A percentile compares a stretch with the other conserved stretches of the same genome.
phyloP scores from a whole-genome alignment of 2,329 filamentous ascomycete species.

The Blastomyces silverae region DNA sequence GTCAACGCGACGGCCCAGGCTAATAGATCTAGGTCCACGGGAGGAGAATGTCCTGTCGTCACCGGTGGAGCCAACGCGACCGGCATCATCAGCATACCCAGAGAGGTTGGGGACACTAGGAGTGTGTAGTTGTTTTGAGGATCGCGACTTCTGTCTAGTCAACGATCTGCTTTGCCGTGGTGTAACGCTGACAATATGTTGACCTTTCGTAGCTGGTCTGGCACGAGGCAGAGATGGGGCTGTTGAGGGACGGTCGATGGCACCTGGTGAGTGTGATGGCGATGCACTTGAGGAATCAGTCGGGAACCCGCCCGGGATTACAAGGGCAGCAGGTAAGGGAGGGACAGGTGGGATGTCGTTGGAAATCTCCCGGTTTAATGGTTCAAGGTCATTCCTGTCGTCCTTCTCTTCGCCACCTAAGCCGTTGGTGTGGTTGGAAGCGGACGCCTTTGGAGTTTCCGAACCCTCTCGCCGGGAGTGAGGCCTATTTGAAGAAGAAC shows the following conservation, averaged over 20 bases:
- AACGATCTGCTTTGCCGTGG: constrained; percentile 27
- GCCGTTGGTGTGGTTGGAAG: constrained; percentile 21
- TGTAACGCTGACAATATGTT: constrained; percentile 12
- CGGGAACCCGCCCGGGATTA: constrained; percentile 40
- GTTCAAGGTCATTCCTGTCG: constrained; percentile 18
- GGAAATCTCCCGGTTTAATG: constrained; percentile 19
- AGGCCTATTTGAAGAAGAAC: constrained; percentile 26
- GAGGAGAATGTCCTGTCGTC: background rate
- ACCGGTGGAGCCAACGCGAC: background rate
- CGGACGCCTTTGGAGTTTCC: constrained; percentile 32
- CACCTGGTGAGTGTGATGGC: constrained; percentile 27
- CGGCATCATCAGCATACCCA: constrained; percentile 1
- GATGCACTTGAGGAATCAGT: constrained; percentile 30
- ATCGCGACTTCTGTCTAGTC: constrained; percentile 28
- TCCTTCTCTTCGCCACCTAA: constrained; percentile 16
- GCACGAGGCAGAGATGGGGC: constrained; percentile 18
- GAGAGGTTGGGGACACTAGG: background rate
- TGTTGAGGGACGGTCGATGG: constrained; percentile 24
- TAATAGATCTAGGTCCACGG: constrained; percentile 16
- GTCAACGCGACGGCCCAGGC: constrained; percentile 26
- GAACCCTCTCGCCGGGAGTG: constrained; percentile 29
- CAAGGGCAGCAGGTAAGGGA: constrained; percentile 39
- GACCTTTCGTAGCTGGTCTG: constrained; percentile 12
- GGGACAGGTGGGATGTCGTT: constrained; percentile 43
- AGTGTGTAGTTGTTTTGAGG: constrained; percentile 2